Evolutionary conservation across 345 rosid genomes (phyloP), one percentile per base, ranked within the genome.

Genomic region (Boechera retrofracta): DNA sequence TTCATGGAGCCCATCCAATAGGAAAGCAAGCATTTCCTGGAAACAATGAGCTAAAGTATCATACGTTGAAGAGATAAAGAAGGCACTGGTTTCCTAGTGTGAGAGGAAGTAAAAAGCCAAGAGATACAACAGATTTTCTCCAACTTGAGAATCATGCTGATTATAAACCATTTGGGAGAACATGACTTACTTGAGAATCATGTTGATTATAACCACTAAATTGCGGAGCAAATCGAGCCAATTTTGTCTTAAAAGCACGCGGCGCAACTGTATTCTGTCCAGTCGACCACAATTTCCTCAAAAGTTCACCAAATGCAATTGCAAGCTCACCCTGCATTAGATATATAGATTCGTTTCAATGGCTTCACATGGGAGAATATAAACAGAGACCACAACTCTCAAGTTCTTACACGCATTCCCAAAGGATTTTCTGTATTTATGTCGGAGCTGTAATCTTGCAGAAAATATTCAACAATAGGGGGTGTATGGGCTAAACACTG

Each of bases 181-280:
- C 48, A 76, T 33, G 47, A 84, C 86, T 77, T 72, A 94, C 98
- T 80, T 94, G 98, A 81, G 97, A 94, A 89, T 94, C 98, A 73
- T 94, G 98, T 84, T 94, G 98, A 78, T 92, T 92, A 77, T 90
- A 90, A 71, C 98, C 98, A 75, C 97, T 88, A 77, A 94, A 94
- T n/a, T 90, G 98, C 10, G 98, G 96, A 80, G 98, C 97, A 83
- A 94, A 94, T 64, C 86, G 89, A 36, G 91, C 85, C 76, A 94
- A 86, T 81, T 88, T 92, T 69, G 92, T 87, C 81, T 94, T 94
- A 59, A 94, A 92, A 28, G 67, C 80, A 49, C 94, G 90, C 28
- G 98, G 98, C 15, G 90, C 88, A 77, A 92, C 60, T 61, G 89
- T 47, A 32, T 80, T 83, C 61, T 78, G 73, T 65, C 92, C 98